Evolutionary conservation across 2,329 filamentous ascomycete genomes (phyloP).

Genomic region (Trichoderma breve): DNA sequence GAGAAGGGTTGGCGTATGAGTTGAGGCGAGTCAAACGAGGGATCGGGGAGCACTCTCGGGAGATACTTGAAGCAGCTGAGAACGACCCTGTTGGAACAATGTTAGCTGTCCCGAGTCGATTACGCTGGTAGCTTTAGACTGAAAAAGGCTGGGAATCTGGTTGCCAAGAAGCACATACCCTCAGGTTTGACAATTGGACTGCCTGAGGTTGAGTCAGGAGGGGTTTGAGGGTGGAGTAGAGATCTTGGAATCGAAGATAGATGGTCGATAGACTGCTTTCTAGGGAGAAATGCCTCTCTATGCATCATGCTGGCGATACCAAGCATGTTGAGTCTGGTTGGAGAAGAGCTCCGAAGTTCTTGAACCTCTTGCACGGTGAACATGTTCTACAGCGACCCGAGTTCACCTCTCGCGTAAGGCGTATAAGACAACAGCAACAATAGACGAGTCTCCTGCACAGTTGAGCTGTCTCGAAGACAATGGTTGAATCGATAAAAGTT

Average conservation of each 20-base stretch:
- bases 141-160: not conserved
- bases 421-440: conserved; percentile 22
- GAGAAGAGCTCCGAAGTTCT: conserved; percentile 21
- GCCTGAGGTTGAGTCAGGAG: conserved; percentile 35
- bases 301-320: conserved; percentile 26
- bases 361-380: conserved; percentile 18
- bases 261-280: conserved; percentile 26
- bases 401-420: not conserved
- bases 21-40: conserved; percentile 25
- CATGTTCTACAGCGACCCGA: conserved; percentile 16
- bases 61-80: conserved; percentile 24
- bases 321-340: conserved; percentile 24
- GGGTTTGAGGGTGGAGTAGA: conserved; percentile 29
- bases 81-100: conserved; percentile 24
- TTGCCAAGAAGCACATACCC: conserved; percentile 25
- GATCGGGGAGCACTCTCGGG: conserved; percentile 30
- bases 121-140: not conserved
- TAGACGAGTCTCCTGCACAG: not conserved
- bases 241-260: conserved; percentile 24
- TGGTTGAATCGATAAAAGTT: conserved; percentile 1
- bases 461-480: conserved; percentile 8
- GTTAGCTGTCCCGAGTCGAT: conserved; percentile 15
- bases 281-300: conserved; percentile 21
- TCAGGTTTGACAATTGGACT: conserved; percentile 36
- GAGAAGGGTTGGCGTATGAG: conserved; percentile 18